phyloP scores from a whole-genome alignment of 164 flowering plant species.

The Berberis thunbergii region DNA sequence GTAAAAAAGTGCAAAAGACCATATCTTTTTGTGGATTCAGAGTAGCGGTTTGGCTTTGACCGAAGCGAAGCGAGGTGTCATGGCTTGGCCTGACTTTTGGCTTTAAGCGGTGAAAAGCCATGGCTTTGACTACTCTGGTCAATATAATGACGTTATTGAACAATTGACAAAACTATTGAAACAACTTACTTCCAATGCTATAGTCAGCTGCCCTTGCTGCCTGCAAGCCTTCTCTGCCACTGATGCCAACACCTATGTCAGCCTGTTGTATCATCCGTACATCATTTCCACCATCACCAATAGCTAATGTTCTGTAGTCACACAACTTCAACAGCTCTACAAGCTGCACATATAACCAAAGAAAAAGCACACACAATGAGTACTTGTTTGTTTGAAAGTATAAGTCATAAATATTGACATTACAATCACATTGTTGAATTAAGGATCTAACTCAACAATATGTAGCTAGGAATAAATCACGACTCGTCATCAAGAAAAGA shows the following conservation, averaged over 20 bases:
- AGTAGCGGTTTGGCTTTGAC: no score
- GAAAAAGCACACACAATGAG: neutral
- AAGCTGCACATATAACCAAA: slow-evolving; percentile 43
- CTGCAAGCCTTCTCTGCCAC: slow-evolving; percentile 98
- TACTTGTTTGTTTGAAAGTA: neutral
- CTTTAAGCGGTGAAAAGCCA: no score
- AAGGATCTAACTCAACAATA: no score
- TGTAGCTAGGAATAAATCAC: no score
- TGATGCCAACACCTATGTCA: slow-evolving; percentile 98
- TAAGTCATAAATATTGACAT: neutral
- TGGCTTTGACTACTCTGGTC: no score
- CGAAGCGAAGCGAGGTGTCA: no score
- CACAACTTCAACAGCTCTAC: slow-evolving; percentile 86
- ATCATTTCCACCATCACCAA: slow-evolving; percentile 99
- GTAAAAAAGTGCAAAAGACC: no score
- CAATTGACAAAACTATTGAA: neutral
- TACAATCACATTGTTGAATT: neutral
- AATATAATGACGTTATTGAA: neutral
- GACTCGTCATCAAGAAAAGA: no score
- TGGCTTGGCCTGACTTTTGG: no score
- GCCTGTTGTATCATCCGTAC: slow-evolving; percentile 99
- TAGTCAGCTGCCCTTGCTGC: slow-evolving; percentile 99
- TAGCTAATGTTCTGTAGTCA: slow-evolving; percentile 92
- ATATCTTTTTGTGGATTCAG: no score
- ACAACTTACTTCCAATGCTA: slow-evolving; percentile 90